Base-by-base conservation (phyloP, 2,329 filamentous ascomycete genomes). In the Cyphellophora europaea region DNA sequence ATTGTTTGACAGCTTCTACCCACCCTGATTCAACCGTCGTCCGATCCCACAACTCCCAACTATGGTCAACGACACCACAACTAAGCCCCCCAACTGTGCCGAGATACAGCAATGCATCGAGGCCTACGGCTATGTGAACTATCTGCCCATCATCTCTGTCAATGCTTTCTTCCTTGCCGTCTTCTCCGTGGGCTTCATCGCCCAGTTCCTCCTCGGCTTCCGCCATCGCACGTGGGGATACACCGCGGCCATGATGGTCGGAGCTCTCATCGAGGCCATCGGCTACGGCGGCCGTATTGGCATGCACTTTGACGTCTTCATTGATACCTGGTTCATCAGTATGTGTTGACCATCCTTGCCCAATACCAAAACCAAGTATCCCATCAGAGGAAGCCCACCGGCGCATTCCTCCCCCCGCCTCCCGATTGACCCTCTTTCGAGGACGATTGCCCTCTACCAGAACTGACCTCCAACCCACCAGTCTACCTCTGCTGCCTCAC, bases 401-500 rank as follows among this genome's bases (percentile, higher is more conserved):
- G n/a, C n/a, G n/a, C n/a, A n/a, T n/a, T n/a, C n/a, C n/a, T n/a
- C n/a, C n/a, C n/a, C n/a, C n/a, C n/a, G n/a, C n/a, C n/a, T n/a
- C n/a, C n/a, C n/a, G n/a, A n/a, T n/a, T n/a, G n/a, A n/a, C n/a
- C n/a, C n/a, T n/a, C n/a, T n/a, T n/a, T n/a, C n/a, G n/a, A n/a
- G n/a, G n/a, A n/a, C n/a, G n/a, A n/a, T n/a, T n/a, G n/a, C n/a
- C n/a, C n/a, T n/a, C n/a, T n/a, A n/a, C n/a, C n/a, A n/a, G n/a
- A n/a, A n/a, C n/a, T n/a, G n/a, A n/a, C n/a, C n/a, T n/a, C n/a
- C n/a, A n/a, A n/a, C n/a, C n/a, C n/a, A n/a, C n/a, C n/a, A 28
- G 69, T 76, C 23, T 74, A 79, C 51, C 69, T 77, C 21, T 66
- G 72, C 49, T 73, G 69, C 44, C 61, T 83, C 37, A 81, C 77